A percentile compares a stretch with the other conserved stretches of the same genome.
These are phyloP conservation scores for Leishmania lainsoni DNA, from an alignment of 208 protist species.

Conservation along the genomic window DNA sequence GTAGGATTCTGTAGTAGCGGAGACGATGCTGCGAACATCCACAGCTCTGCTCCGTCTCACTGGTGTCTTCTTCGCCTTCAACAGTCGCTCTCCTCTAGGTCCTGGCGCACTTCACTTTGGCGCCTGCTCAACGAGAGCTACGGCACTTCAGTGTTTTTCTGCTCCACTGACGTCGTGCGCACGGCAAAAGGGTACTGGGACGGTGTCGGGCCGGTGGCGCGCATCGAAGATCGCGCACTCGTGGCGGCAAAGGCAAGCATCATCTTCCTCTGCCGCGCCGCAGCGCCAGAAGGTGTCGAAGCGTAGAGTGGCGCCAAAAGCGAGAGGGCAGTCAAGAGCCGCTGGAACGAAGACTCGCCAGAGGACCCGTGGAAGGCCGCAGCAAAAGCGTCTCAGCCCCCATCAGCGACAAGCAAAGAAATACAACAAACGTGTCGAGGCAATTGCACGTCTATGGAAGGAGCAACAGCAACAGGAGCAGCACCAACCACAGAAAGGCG, in stretches of 20 bases:
- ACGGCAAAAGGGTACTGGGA: not conserved
- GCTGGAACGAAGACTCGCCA: not conserved
- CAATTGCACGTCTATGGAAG: slow-evolving; percentile 83
- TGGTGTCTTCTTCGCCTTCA: not conserved
- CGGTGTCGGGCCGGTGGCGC: not conserved
- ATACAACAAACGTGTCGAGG: slow-evolving; percentile 87
- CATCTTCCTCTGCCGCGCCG: not conserved
- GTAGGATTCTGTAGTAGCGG: not conserved
- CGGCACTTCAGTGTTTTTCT: not conserved
- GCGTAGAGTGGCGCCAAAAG: not conserved
- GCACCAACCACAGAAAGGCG: slow-evolving; percentile 4
- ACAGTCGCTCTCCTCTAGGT: not conserved
- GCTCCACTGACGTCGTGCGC: not conserved
- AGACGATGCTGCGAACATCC: slow-evolving; percentile 3
- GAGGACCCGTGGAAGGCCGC: not conserved
- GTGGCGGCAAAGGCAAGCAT: not conserved
- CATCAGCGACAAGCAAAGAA: slow-evolving; percentile 67
- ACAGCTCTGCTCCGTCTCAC: not conserved
- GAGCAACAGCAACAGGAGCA: slow-evolving; percentile 47
- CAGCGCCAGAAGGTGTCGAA: not conserved
- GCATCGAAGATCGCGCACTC: not conserved
- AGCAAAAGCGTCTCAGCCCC: slow-evolving; percentile 25
- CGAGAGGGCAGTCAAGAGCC: not conserved
- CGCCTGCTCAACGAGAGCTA: not conserved
- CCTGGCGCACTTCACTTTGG: not conserved